Evolutionary conservation across 2,329 filamentous ascomycete species (phyloP), one percentile per base, ranked within the genome.

Genomic region (Monosporascus sp.): DNA sequence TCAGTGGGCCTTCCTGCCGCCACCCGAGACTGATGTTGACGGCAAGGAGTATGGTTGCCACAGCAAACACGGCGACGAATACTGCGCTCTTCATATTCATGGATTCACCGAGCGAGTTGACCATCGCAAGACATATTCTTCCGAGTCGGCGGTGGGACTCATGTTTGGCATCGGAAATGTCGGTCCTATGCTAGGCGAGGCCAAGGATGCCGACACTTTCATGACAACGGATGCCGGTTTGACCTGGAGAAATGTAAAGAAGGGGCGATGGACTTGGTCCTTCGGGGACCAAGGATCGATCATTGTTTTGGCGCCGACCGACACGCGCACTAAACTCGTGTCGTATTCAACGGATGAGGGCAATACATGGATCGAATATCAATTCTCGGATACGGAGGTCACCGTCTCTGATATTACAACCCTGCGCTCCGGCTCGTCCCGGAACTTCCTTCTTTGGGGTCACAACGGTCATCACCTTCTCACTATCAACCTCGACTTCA

Each of bases 281-380:
- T 96, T 90, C 67, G 95, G 94, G 54, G 95, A 99, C 63, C 90
- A 96, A 68, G 94, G 94, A 27, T 94, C 90, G 6, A 87, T 97
- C 62, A 84, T 97, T 56, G 90, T 96, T 43, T 86, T 99, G 48
- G 91, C 93, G 22, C 82, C 88, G 64, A 84, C 90, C 53, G 78
- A 80, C 15, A 80, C 79, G 50, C 77, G 82, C 49, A 90, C 88
- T 5, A 87, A 87, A 58, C 72, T 77, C 1, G 74, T 92, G 50
- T 84, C 83, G 53, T 97, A 94, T 72, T 87, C 89, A 17, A 75
- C 85, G 11, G 87, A 99, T 65, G 88, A 93, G 65, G 94, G 95
- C 56, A 74, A 81, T 44, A 88, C 77, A 1, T 99, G 94, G 94
- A 72, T 75, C 20, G 81, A 89, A 49, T 88, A 89, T 68, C 65